A percentile compares a stretch with the other conserved stretches of the same genome.
These are phyloP conservation scores for Penicillium aurantiogriseum DNA, from an alignment of 2,329 filamentous ascomycete species.

Conservation along the genomic window DNA sequence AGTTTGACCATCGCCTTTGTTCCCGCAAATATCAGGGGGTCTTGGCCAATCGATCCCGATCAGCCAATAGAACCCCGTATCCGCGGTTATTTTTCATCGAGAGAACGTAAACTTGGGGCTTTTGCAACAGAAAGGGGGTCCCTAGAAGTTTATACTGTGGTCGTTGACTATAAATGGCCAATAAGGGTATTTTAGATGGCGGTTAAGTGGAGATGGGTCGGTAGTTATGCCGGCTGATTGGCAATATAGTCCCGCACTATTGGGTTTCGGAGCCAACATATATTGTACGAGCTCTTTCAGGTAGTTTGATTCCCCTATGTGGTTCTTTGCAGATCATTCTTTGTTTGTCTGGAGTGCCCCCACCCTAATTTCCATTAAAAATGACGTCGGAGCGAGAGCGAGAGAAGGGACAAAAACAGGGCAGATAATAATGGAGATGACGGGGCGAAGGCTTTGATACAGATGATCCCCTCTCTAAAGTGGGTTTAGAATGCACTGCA, in stretches of 20 bases:
- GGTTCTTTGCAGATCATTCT: constrained; percentile 1
- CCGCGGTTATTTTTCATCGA: not conserved
- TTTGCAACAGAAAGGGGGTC: not conserved
- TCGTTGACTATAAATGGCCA: not conserved
- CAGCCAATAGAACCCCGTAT: not conserved
- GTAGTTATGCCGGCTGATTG: not conserved
- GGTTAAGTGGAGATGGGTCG: not conserved
- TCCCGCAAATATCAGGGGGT: not conserved
- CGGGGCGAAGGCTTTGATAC: not conserved
- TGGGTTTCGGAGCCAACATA: not conserved
- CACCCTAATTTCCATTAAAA: constrained; percentile 1
- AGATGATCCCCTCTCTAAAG: not conserved
- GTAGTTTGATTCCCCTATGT: not conserved
- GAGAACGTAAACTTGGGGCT: not conserved
- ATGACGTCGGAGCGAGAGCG: not conserved
- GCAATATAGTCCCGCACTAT: constrained; percentile 1
- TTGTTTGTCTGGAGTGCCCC: not conserved
- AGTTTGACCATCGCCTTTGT: not conserved
- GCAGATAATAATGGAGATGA: not conserved
- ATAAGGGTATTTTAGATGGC: not conserved
- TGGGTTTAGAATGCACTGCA: not conserved
- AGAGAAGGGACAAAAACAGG: not conserved
- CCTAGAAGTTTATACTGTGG: not conserved
- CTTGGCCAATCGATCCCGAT: not conserved
- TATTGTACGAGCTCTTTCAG: not conserved